phyloP scores from a whole-genome alignment of 768 basidiomycete species.

The Gautieria morchelliformis region DNA sequence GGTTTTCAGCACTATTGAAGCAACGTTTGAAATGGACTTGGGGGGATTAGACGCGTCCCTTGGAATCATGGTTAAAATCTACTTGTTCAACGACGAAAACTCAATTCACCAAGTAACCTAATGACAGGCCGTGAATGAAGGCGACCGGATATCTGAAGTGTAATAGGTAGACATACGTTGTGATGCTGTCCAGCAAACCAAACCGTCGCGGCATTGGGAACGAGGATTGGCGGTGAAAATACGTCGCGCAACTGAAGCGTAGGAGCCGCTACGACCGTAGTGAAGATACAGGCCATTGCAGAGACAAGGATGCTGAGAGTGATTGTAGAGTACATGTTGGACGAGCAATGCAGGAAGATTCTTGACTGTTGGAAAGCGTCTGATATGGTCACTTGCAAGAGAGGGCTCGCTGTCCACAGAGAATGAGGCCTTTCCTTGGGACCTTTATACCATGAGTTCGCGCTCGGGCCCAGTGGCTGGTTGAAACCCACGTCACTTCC shows the following conservation, averaged over 20 bases:
- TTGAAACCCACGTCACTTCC: too few relatives aligned
- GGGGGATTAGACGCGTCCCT: constrained; percentile 4
- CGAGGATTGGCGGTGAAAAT: constrained; percentile 1
- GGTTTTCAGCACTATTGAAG: neutral
- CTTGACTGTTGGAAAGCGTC: too few relatives aligned
- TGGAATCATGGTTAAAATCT: neutral
- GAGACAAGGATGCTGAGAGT: neutral
- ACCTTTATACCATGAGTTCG: too few relatives aligned
- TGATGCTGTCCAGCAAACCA: constrained; percentile 1
- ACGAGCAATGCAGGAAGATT: neutral
- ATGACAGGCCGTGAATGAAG: neutral
- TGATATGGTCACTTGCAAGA: too few relatives aligned
- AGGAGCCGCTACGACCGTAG: neutral
- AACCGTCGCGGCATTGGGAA: constrained; percentile 4
- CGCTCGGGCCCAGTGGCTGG: too few relatives aligned
- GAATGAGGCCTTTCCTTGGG: too few relatives aligned
- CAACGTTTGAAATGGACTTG: neutral
- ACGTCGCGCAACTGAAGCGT: neutral
- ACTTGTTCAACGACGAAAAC: neutral
- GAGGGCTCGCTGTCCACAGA: too few relatives aligned
- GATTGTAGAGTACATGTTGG: neutral
- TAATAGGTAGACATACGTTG: neutral
- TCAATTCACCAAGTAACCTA: neutral
- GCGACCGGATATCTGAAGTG: neutral
- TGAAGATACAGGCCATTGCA: neutral